Evolutionary conservation across 306 rosid genomes (phyloP), one percentile per base, ranked within the genome.

Genomic region (Lathyrus aphaca): DNA sequence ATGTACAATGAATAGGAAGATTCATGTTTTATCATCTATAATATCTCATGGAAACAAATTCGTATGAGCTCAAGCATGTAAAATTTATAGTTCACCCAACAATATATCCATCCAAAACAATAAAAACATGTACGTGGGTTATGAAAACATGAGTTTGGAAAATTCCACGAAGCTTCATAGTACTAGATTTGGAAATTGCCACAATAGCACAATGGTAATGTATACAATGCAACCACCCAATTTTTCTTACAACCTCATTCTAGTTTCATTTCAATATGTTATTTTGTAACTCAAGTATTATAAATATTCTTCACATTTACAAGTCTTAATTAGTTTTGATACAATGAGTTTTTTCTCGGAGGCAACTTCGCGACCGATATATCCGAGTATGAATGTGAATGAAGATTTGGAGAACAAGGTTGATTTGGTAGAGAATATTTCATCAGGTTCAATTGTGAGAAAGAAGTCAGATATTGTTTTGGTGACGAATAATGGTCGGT

Each of bases 401-500:
- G 64, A 56, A 17, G 86, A 71, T 37, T 44, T 82, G 59, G 82
- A 82, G 78, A 59, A 66, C 56, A 63, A 63, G 25, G 40, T 32
- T 50, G 35, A 84, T 37, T 69, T 84, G 1, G 86, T 6, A 13
- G 5, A 56, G 8, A 27, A 56, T 19, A 56, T 85, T 0, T 53
- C 77, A 80, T 86, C 91, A 8, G 69, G 77, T 27, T 77, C 89
- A 3, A 78, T 87, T 15, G 71, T 80, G 29, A 79, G 87, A 37
- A 87, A 79, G 81, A 86, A 87, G 16, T 86, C 98, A 27, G 98
- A 92, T 32, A 17, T 62, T 0, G 70, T 67, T 55, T 67, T 87
- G 18, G 86, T 85, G 13, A 71, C 84, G 5, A 69, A 30, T 15
- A 68, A 60, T 10, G n/a, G 66, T 54, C 80, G 79, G 10, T 78